phyloP scores from a whole-genome alignment of 495 filamentous ascomycete genomes.

The Trichoderma orchidacearum region DNA sequence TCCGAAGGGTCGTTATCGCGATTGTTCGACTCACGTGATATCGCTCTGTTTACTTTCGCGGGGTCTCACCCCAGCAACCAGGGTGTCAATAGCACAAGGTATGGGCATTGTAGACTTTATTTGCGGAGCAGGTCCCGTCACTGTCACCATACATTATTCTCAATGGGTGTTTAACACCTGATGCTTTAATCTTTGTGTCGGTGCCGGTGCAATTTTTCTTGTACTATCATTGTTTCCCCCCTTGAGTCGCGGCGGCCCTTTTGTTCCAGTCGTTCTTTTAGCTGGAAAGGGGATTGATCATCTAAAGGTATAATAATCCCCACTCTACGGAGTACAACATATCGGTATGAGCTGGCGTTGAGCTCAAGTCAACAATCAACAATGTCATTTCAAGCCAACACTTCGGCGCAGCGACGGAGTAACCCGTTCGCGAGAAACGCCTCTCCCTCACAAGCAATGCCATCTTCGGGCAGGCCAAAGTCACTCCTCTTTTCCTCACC shows the following conservation, averaged over 20 bases:
- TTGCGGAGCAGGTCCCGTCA: neutral
- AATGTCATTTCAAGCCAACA: conserved; percentile 26
- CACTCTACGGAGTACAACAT: neutral
- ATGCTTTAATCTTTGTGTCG: neutral
- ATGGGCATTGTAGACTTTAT: neutral
- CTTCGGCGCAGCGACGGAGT: conserved; percentile 39
- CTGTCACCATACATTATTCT: neutral
- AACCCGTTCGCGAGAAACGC: conserved; percentile 58
- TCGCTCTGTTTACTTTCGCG: neutral
- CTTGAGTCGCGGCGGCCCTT: neutral
- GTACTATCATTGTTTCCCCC: neutral
- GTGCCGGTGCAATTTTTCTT: neutral
- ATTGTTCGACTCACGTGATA: neutral
- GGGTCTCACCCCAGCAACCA: conserved; percentile 1
- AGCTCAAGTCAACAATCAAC: neutral
- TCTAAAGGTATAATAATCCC: neutral
- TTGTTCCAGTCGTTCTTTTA: neutral
- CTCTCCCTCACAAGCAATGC: conserved; percentile 48
- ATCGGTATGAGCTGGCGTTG: neutral
- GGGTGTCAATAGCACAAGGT: too few relatives aligned
- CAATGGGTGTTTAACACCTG: neutral
- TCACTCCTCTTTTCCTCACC: conserved; percentile 48
- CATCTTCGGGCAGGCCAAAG: conserved; percentile 47
- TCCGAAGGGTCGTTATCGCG: neutral
- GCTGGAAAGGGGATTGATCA: neutral